Percentiles rank a stretch among this genome's conserved stretches.
These are phyloP conservation scores for Syzygium aqueum DNA, from an alignment of 345 rosid genomes.

Conservation along the genomic window DNA sequence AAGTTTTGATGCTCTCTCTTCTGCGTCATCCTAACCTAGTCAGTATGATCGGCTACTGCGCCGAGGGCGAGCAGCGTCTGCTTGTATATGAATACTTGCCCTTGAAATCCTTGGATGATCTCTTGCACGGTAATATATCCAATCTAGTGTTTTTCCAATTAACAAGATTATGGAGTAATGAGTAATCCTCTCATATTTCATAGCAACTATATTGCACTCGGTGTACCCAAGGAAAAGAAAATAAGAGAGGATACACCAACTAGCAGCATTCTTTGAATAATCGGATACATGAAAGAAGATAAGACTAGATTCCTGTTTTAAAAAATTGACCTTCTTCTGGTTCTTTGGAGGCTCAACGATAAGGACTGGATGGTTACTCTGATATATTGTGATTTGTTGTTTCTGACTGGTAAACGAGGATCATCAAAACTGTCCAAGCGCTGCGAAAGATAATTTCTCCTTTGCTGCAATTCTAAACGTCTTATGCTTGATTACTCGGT, in stretches of 20 bases:
- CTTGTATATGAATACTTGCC: conserved; percentile 70
- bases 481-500: background rate
- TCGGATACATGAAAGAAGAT: background rate
- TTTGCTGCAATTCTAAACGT: background rate
- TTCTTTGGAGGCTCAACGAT: background rate
- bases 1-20: conserved; percentile 80
- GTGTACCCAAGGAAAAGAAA: background rate
- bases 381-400: background rate
- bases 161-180: background rate
- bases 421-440: background rate
- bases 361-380: background rate
- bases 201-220: background rate
- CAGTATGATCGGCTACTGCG: conserved; percentile 59
- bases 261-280: background rate
- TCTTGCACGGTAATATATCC: conserved; percentile 35
- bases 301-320: background rate
- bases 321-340: background rate
- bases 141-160: background rate
- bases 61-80: conserved; percentile 68
- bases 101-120: conserved; percentile 66
- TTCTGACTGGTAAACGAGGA: background rate
- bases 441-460: background rate
- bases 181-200: background rate
- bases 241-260: background rate
- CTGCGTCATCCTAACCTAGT: conserved; percentile 65